Evolutionary conservation across 2,329 filamentous ascomycete species (phyloP), one percentile per base, ranked within the genome.

Genomic region (Sporothrix pseudoabietina): DNA sequence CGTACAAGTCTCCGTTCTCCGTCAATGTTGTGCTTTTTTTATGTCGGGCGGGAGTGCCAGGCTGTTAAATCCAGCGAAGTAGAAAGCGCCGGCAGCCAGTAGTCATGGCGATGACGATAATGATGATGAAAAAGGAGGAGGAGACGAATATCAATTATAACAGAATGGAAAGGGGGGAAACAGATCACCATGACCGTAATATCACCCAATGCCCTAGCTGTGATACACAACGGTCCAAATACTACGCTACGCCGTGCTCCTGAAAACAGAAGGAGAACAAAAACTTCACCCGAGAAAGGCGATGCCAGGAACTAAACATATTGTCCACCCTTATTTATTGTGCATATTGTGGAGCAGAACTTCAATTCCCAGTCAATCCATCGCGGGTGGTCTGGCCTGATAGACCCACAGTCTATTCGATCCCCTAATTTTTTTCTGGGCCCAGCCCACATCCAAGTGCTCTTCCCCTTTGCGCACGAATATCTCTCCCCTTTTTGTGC

Each of bases 391-490:
- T 66, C 63, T 49, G 41, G 41, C 63, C 41, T 7, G 39, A 5
- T 26, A 47, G 54, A 26, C 54, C 52, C 54, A 47, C 69, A 61
- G 16, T 55, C 30, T 47, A 32, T 47, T 47, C 55, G 26, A 41
- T 49, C 69, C 69, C 68, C 54, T 49, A 14, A 41, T 49, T 61
- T 61, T 55, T 71, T 71, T 69, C 39, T 59, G 39, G 69, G 68
- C 26, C 69, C 26, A 26, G 14, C 47, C 65, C 10, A 22, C 35
- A 39, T 41, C 49, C 44, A n/a, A 3, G 19, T 55, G 52, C 30
- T 35, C 26, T 9, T 55, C 19, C 26, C 39, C 19, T 47, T 66
- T 49, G 4, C 19, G 65, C 30, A 54, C 19, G 65, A 69, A 22
- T n/a, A 39, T 69, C 65, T 69, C 47, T 69, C 65, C 65, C 65